These are phyloP conservation scores for Mortierella sp. DNA, from an alignment of 371 early-diverging fungal genomes.

Conservation along the genomic window DNA sequence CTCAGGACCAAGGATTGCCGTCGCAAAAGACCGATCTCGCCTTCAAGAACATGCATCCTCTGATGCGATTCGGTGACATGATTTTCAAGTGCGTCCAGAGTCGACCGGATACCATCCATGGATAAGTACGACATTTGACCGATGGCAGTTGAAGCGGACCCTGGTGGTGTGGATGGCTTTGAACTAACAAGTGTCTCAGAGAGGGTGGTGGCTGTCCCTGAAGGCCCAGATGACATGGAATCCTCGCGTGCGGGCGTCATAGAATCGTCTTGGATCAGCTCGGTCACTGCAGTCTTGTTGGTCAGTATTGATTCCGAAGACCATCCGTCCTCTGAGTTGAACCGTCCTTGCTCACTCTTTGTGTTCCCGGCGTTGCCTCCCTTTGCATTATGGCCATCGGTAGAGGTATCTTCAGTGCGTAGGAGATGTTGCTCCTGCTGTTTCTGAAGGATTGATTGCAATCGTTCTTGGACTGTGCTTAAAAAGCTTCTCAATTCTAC, in stretches of 20 bases:
- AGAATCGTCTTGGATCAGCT: background rate
- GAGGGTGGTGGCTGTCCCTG: conserved; percentile 9
- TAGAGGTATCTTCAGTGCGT: too few relatives aligned
- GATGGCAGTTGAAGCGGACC: too few relatives aligned
- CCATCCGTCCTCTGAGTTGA: conserved; percentile 30
- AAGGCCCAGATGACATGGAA: conserved; percentile 22
- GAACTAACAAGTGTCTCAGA: conserved; percentile 8
- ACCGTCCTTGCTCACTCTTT: background rate
- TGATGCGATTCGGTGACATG: conserved; percentile 26
- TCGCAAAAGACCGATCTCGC: conserved; percentile 37
- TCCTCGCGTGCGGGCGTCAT: conserved; percentile 11
- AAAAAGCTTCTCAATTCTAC: conserved; percentile 18
- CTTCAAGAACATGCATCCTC: conserved; percentile 28
- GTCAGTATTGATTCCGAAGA: conserved; percentile 20
- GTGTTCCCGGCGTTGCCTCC: background rate
- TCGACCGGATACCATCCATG: conserved; percentile 27
- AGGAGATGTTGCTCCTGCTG: conserved; percentile 27
- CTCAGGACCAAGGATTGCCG: conserved; percentile 35
- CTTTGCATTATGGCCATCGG: too few relatives aligned
- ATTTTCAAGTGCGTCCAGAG: conserved; percentile 33
- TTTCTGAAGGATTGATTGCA: conserved; percentile 30
- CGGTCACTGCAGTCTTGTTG: background rate
- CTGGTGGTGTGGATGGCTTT: conserved; percentile 6
- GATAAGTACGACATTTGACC: conserved; percentile 7
- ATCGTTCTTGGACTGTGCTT: conserved; percentile 12